A percentile compares a stretch with the other conserved stretches of the same genome.
phyloP scores from a whole-genome alignment of 257 asterid genomes.

The Solanum boliviense region DNA sequence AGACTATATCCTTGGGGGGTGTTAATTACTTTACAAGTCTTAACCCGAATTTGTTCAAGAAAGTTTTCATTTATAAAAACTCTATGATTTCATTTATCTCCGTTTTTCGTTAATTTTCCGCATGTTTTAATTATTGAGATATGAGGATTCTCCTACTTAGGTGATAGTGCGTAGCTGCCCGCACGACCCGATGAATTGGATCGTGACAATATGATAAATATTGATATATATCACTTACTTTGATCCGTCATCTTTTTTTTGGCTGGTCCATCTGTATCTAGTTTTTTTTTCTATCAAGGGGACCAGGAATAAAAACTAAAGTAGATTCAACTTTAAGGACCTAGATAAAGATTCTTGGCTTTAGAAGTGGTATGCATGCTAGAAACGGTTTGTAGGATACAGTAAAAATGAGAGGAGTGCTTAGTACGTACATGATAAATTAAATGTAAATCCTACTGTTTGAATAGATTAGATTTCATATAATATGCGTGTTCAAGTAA shows the following conservation, averaged over 20 bases:
- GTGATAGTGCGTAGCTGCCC: too few species aligned
- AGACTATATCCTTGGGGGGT: too few species aligned
- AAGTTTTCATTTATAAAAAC: too few species aligned
- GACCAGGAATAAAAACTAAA: neutral
- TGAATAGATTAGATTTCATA: too few species aligned
- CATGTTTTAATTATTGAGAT: too few species aligned
- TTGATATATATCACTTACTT: neutral
- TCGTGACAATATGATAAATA: neutral
- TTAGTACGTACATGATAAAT: neutral
- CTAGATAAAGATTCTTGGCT: neutral
- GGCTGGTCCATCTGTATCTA: neutral
- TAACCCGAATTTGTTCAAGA: too few species aligned
- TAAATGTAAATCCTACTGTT: neutral
- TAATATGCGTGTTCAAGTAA: too few species aligned
- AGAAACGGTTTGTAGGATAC: neutral
- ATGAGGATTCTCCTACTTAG: too few species aligned
- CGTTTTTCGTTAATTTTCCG: too few species aligned
- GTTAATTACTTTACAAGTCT: too few species aligned
- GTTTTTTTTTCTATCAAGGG: neutral
- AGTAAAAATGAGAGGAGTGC: neutral
- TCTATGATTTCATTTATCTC: too few species aligned
- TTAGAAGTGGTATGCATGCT: neutral
- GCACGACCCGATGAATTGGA: fast-evolving
- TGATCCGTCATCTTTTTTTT: too few species aligned
- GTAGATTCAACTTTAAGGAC: neutral